phyloP scores from a whole-genome alignment of 2,329 filamentous ascomycete species.

The Aspergillus fijiensis region DNA sequence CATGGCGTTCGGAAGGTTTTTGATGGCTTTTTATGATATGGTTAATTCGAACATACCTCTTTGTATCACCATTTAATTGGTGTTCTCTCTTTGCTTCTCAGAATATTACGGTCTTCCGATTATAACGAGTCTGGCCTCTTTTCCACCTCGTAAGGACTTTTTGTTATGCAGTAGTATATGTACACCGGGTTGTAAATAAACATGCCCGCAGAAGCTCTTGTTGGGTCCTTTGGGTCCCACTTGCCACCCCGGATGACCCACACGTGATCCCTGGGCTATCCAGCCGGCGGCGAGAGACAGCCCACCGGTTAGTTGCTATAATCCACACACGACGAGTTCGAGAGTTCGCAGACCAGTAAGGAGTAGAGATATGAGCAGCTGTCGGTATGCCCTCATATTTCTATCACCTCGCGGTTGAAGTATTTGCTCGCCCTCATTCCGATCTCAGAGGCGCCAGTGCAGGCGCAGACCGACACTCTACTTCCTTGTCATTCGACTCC shows the following conservation, averaged over 20 bases:
- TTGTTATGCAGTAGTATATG: not conserved
- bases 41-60: slow-evolving; percentile 15
- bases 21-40: slow-evolving; percentile 22
- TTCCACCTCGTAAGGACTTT: not conserved
- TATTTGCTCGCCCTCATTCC: slow-evolving; percentile 45
- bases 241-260: not conserved
- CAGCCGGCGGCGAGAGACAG: not conserved
- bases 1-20: slow-evolving; percentile 41
- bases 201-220: too few relatives aligned
- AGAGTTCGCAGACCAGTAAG: slow-evolving; percentile 13
- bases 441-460: slow-evolving; percentile 13
- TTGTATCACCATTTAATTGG: slow-evolving; percentile 7
- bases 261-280: not conserved
- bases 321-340: not conserved
- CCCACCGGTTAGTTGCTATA: not conserved
- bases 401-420: slow-evolving; percentile 62
- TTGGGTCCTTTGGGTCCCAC: not conserved
- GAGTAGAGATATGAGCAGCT: slow-evolving; percentile 26
- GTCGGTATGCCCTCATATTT: slow-evolving; percentile 61
- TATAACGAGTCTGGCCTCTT: not conserved
- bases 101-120: not conserved
- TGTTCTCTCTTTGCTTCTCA: not conserved
- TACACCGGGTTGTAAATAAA: not conserved
- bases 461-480: slow-evolving; percentile 9
- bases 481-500: slow-evolving; percentile 34